These are phyloP conservation scores for Nitzschia sp. DNA, from an alignment of 108 stramenopile genomes.

Conservation along the genomic window DNA sequence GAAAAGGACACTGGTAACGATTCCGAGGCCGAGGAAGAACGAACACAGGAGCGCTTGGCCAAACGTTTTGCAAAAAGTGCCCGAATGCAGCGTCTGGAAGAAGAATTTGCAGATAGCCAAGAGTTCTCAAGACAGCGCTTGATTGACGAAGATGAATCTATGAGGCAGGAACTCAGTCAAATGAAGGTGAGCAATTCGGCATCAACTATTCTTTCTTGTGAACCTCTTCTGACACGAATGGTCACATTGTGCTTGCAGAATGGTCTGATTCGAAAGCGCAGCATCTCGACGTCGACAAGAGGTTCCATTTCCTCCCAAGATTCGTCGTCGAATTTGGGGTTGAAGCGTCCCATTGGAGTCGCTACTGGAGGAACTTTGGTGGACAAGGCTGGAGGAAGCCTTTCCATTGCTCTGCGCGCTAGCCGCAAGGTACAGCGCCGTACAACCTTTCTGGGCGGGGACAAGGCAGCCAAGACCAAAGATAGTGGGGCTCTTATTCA, in stretches of 20 bases:
- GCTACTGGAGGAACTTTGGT: constrained; percentile 26
- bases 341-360: constrained; percentile 2
- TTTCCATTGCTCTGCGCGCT: constrained; percentile 63
- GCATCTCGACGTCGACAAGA: constrained; percentile 29
- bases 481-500: constrained; percentile 39
- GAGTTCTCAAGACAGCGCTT: constrained; percentile 85
- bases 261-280: constrained; percentile 47
- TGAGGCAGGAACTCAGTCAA: constrained; percentile 71
- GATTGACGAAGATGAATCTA: constrained; percentile 78
- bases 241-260: constrained; percentile 29
- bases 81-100: constrained; percentile 82
- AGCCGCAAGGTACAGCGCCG: constrained; percentile 53
- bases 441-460: constrained; percentile 64
- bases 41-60: constrained; percentile 79
- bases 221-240: constrained; percentile 5
- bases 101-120: constrained; percentile 86
- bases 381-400: constrained; percentile 34
- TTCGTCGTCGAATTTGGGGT: constrained; percentile 13
- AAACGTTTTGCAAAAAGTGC: constrained; percentile 84
- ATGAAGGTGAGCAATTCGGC: constrained; percentile 54
- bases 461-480: constrained; percentile 14
- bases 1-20: constrained; percentile 7
- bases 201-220: neutral
- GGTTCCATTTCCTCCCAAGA: constrained; percentile 17
- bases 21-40: constrained; percentile 68